These are phyloP conservation scores for Quercus berberidifolia DNA, from an alignment of 306 rosid genomes.

Conservation along the genomic window DNA sequence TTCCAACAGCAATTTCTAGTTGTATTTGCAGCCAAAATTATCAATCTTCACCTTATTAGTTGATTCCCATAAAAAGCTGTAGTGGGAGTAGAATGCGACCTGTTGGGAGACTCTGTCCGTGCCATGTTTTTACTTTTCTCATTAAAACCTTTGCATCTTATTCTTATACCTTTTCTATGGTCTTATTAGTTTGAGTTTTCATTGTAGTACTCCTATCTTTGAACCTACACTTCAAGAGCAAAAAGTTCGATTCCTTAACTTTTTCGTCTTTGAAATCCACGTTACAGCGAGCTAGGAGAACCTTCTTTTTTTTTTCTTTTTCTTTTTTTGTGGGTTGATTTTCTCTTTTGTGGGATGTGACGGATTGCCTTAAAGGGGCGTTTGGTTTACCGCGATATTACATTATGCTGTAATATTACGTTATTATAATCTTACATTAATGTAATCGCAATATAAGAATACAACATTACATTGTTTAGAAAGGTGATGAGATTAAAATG, in stretches of 20 bases:
- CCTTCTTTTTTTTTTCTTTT: neutral
- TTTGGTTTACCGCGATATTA: rapidly evolving
- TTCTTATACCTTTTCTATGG: neutral
- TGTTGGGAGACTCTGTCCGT: neutral
- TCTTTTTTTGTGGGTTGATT: too few relatives aligned
- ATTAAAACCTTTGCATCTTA: neutral
- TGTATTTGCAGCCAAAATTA: neutral
- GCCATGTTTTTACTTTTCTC: neutral
- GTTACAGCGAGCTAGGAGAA: too few relatives aligned
- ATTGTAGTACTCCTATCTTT: neutral
- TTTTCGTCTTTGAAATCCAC: neutral
- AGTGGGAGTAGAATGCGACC: neutral
- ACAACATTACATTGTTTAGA: too few relatives aligned
- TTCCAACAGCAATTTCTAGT: neutral
- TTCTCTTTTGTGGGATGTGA: too few relatives aligned
- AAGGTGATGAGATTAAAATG: too few relatives aligned
- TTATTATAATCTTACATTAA: too few relatives aligned
- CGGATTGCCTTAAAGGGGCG: rapidly evolving
- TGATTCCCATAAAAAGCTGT: neutral
- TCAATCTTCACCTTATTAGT: neutral
- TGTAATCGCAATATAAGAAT: too few relatives aligned
- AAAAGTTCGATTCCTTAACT: neutral
- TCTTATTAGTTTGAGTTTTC: neutral
- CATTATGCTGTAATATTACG: too few relatives aligned
- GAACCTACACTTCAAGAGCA: neutral